These are phyloP conservation scores for Lentinula raphanica DNA, from an alignment of 768 basidiomycete genomes.

Conservation along the genomic window DNA sequence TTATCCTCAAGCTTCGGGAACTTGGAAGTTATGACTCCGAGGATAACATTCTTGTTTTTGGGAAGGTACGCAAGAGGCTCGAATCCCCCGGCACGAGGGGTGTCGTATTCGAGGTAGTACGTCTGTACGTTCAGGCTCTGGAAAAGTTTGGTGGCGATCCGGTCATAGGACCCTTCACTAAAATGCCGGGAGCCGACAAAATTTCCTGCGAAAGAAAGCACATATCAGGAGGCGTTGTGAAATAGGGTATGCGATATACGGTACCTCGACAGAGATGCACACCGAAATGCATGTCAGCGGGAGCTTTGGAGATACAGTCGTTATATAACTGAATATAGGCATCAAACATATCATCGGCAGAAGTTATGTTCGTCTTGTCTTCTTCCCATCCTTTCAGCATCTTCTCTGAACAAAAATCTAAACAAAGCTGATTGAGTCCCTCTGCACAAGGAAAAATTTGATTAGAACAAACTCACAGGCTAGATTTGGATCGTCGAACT, in stretches of 20 bases:
- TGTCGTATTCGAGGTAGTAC: slow-evolving; percentile 47
- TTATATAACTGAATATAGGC: slow-evolving; percentile 14
- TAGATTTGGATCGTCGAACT: slow-evolving; percentile 5
- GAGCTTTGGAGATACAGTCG: slow-evolving; percentile 30
- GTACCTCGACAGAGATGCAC: slow-evolving; percentile 41
- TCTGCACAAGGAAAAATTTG: background rate
- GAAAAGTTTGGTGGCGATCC: slow-evolving; percentile 41
- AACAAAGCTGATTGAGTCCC: background rate
- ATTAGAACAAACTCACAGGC: background rate
- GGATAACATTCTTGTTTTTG: slow-evolving; percentile 32
- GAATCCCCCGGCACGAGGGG: slow-evolving; percentile 38
- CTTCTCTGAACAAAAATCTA: slow-evolving; percentile 7
- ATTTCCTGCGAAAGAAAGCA: background rate
- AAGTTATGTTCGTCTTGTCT: background rate
- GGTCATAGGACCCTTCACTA: slow-evolving; percentile 41
- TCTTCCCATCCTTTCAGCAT: slow-evolving; percentile 8
- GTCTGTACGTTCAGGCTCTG: slow-evolving; percentile 36
- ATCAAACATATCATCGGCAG: slow-evolving; percentile 5
- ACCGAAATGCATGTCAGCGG: slow-evolving; percentile 33
- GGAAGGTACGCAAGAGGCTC: slow-evolving; percentile 26
- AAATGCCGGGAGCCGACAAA: slow-evolving; percentile 25
- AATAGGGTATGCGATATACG: slow-evolving; percentile 12
- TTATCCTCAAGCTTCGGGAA: slow-evolving; percentile 23
- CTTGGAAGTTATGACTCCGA: slow-evolving; percentile 41
- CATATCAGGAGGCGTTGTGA: background rate